A percentile compares a stretch with the other conserved stretches of the same genome.
Evolutionary conservation across 108 stramenopile genomes (phyloP).

Genomic region (Conticribra guillardii): DNA sequence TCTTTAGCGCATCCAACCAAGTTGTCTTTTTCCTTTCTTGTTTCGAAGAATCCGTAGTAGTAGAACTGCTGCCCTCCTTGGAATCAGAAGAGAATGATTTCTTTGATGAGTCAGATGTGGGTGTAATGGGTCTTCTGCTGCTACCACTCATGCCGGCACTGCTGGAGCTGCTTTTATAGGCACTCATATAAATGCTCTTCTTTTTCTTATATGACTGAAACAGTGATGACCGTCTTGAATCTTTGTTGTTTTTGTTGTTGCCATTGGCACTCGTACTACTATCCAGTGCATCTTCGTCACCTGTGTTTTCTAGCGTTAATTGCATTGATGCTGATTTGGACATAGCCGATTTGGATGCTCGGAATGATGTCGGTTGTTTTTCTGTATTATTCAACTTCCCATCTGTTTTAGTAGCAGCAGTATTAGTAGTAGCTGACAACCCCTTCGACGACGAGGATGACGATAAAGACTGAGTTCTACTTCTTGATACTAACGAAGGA

Average conservation of each 20-base stretch:
- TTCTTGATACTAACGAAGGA: not conserved
- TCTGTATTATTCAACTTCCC: not conserved
- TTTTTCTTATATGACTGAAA: conserved; percentile 28
- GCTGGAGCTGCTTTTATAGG: conserved; percentile 10
- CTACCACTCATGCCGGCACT: not conserved
- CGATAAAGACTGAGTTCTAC: not conserved
- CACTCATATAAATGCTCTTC: conserved; percentile 17
- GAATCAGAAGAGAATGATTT: not conserved
- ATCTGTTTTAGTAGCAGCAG: not conserved
- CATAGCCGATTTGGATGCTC: not conserved
- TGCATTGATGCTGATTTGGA: not conserved
- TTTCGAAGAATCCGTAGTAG: too few species aligned
- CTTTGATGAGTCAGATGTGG: conserved; percentile 7
- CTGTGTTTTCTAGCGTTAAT: not conserved
- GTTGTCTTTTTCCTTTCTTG: conserved; percentile 20
- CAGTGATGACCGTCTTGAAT: conserved; percentile 13
- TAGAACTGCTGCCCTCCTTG: not conserved
- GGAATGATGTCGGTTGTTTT: not conserved
- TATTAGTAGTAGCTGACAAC: too few species aligned
- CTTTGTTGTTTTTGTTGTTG: not conserved
- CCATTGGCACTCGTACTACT: not conserved
- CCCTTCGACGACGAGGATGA: not conserved
- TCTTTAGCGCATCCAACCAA: conserved; percentile 46
- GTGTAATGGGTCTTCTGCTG: not conserved
- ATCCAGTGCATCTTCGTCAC: not conserved